Conservation (phyloP, 352 stramenopile species). For the Globisporangium acanthophoron region DNA sequence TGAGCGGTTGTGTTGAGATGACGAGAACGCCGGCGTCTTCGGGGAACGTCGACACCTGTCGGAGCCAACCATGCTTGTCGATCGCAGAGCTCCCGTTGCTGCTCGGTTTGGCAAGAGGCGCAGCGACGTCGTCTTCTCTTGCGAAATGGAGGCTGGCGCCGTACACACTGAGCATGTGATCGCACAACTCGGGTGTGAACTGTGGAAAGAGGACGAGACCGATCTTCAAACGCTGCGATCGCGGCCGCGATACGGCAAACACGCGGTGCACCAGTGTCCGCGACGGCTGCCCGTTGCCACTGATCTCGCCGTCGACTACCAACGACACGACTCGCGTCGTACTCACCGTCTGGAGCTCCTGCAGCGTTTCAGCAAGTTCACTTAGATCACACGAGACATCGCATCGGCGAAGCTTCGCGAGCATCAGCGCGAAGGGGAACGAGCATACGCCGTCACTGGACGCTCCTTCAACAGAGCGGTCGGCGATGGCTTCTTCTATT, state of each 20-base stretch:
- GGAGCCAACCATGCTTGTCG: slow-evolving; percentile 19
- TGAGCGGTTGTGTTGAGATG: slow-evolving; percentile 14
- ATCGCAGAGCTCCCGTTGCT: neutral
- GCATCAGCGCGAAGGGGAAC: neutral
- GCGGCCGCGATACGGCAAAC: neutral
- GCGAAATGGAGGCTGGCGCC: slow-evolving; percentile 15
- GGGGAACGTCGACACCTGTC: slow-evolving; percentile 11
- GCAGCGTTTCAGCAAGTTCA: neutral
- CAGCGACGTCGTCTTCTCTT: neutral
- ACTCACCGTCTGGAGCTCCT: neutral
- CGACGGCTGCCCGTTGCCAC: neutral
- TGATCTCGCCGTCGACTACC: neutral
- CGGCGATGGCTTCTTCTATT: neutral
- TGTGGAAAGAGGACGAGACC: slow-evolving; percentile 23
- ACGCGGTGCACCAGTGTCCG: neutral
- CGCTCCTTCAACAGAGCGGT: too few species aligned
- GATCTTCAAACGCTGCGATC: slow-evolving; percentile 18
- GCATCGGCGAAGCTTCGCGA: neutral
- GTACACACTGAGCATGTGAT: slow-evolving; percentile 23
- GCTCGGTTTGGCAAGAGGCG: neutral
- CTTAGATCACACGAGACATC: neutral
- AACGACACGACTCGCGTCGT: neutral
- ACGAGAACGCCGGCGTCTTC: slow-evolving; percentile 21
- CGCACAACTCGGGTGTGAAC: slow-evolving; percentile 18
- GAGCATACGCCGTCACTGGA: neutral